Evolutionary conservation across 1,284 basidiomycete species (phyloP), one percentile per base, ranked within the genome.

Genomic region (Rhizopogon parksii): DNA sequence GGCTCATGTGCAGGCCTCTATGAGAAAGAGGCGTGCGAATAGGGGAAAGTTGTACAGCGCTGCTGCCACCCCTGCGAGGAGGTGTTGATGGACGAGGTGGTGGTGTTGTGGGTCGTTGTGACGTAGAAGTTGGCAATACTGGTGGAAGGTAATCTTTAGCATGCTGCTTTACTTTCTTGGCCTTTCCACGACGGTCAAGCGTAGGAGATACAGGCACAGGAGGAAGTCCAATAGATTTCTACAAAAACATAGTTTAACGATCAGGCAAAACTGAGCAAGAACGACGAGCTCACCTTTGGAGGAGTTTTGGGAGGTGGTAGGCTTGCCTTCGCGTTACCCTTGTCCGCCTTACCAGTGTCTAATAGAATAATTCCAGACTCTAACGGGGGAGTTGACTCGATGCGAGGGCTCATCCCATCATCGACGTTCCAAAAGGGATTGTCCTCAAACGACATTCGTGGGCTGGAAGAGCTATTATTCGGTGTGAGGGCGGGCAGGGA

Each of bases 381-480:
- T 12, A 55, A 46, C 5, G 56, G 57, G 37, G 56, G 56, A 5
- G 54, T 51, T 12, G 58, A 54, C 21, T 56, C 49, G 17, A 67
- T 54, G 24, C 47, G 53, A 7, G 55, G 50, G 17, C 30, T 45
- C 42, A 45, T 45, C 7, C 42, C 15, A 14, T 17, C 42, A 45
- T 45, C 42, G 2, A 34, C 17, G 30, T 32, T 34, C 8, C 32
- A 45, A 34, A 45, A 45, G 30, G 32, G 30, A 34, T 62, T 52
- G 21, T 66, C 59, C 24, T 62, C 61, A 19, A 67, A 67, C 43
- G 71, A 71, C 37, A 72, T 70, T 15, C 76, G 76, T 1, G 85
- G 83, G 56, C 85, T 88, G 4, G 84, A 87, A 1, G 83, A 84
- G 57, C 76, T 82, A 38, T 71, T 65, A 60, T 79, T 80, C 0